phyloP scores from a whole-genome alignment of 345 rosid species.

The Theobroma cacao region DNA sequence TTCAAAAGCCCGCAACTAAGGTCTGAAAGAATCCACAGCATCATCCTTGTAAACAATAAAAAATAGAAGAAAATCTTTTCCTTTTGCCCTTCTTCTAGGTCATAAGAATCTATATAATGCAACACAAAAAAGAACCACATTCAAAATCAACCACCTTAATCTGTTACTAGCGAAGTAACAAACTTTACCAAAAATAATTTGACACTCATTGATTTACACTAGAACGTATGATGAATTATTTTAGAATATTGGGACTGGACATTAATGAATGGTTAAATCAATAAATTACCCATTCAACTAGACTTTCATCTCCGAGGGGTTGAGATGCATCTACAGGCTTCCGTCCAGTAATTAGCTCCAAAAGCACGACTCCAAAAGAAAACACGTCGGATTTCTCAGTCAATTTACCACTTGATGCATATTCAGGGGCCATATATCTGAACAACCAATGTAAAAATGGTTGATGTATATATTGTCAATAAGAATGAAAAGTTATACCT shows the following conservation, averaged over 20 bases:
- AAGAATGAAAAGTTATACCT: neutral
- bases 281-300: conserved; percentile 86
- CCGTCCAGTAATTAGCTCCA: conserved; percentile 94
- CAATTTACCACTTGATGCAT: conserved; percentile 94
- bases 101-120: neutral
- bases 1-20: neutral
- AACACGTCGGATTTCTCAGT: conserved; percentile 94
- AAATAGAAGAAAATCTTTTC: neutral
- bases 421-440: conserved; percentile 99
- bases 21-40: neutral
- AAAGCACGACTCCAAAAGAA: conserved; percentile 91
- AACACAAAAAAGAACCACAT: neutral
- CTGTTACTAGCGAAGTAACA: neutral
- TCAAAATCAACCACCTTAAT: neutral
- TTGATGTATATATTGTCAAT: neutral
- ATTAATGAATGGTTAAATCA: neutral
- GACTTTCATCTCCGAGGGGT: conserved; percentile 91
- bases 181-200: conserved; percentile 2
- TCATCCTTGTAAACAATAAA: neutral
- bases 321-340: conserved; percentile 92
- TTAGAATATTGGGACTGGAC: neutral
- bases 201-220: conserved; percentile 1
- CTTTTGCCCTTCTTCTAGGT: neutral
- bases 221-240: neutral
- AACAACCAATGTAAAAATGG: conserved; percentile 14